These are phyloP conservation scores for Scheffersomyces amazonensis DNA, from an alignment of 805 yeast species.

Conservation along the genomic window DNA sequence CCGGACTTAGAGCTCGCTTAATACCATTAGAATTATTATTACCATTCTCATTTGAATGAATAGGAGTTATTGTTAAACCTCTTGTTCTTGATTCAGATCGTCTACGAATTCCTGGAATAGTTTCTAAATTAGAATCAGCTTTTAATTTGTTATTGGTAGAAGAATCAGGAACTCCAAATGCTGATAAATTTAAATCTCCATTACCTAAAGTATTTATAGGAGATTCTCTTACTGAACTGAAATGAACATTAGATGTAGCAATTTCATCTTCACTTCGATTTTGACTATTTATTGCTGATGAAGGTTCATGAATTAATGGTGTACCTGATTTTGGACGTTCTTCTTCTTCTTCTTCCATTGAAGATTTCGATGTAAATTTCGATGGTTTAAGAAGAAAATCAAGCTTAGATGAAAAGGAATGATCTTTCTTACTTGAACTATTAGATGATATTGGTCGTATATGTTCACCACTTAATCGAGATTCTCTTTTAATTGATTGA, in stretches of 20 bases:
- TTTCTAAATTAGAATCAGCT: slow-evolving; percentile 2
- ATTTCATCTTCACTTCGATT: not conserved
- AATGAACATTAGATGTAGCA: slow-evolving; percentile 27
- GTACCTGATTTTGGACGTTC: not conserved
- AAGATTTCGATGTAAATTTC: slow-evolving; percentile 9
- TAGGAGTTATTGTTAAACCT: slow-evolving; percentile 10
- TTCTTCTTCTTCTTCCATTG: slow-evolving; percentile 1
- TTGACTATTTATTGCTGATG: not conserved
- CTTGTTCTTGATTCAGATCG: slow-evolving; percentile 5
- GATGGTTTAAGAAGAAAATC: slow-evolving; percentile 22
- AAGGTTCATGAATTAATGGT: not conserved
- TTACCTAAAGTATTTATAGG: slow-evolving; percentile 48
- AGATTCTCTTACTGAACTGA: slow-evolving; percentile 46
- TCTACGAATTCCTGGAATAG: slow-evolving; percentile 1
- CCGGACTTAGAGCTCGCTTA: slow-evolving; percentile 16
- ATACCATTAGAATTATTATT: not conserved
- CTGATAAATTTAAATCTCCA: slow-evolving; percentile 37
- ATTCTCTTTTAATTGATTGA: not conserved
- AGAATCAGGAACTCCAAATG: slow-evolving; percentile 7
- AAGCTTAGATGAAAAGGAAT: slow-evolving; percentile 19
- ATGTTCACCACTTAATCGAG: not conserved
- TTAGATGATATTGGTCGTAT: not conserved
- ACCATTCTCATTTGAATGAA: slow-evolving; percentile 16
- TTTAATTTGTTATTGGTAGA: not conserved
- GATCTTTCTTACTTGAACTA: slow-evolving; percentile 7